These are phyloP conservation scores for Rhynchospora pubera DNA, from an alignment of 176 grass and related monocot species.

Conservation along the genomic window DNA sequence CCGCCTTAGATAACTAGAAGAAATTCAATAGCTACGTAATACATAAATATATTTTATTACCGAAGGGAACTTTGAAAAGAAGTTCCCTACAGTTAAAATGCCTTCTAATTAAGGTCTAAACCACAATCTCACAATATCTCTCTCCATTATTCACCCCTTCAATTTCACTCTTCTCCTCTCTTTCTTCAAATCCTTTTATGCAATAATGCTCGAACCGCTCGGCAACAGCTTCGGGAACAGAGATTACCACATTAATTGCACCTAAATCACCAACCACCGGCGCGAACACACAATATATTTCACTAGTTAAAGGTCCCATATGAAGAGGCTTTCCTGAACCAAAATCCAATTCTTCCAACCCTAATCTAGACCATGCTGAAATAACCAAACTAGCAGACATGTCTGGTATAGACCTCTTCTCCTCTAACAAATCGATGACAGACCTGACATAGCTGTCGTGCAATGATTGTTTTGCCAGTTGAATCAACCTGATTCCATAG, in stretches of 20 bases:
- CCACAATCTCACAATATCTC: constrained; percentile 3
- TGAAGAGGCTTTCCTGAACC: constrained; percentile 48
- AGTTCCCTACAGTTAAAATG: background rate
- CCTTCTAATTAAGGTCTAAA: background rate
- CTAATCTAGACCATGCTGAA: constrained; percentile 75
- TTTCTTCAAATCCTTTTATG: constrained; percentile 20
- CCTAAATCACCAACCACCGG: constrained; percentile 53
- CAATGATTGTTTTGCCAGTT: constrained; percentile 58
- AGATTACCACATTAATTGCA: constrained; percentile 63
- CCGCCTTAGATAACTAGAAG: background rate
- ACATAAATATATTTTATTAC: background rate
- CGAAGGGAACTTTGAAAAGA: background rate
- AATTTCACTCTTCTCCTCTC: constrained; percentile 13
- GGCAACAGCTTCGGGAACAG: constrained; percentile 48
- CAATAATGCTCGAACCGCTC: constrained; percentile 55
- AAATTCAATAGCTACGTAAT: background rate
- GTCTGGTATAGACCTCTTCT: constrained; percentile 44
- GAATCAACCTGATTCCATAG: constrained; percentile 47
- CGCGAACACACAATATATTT: constrained; percentile 88
- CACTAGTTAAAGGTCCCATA: constrained; percentile 91
- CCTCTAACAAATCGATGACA: constrained; percentile 76
- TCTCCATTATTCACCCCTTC: constrained; percentile 23
- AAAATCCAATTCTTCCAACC: constrained; percentile 82
- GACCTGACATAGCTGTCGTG: constrained; percentile 55
- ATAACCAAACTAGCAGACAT: constrained; percentile 73